A percentile compares a stretch with the other conserved stretches of the same genome.
These are phyloP conservation scores for Talaromyces sp. DNA, from an alignment of 2,329 filamentous ascomycete species.

Conservation along the genomic window DNA sequence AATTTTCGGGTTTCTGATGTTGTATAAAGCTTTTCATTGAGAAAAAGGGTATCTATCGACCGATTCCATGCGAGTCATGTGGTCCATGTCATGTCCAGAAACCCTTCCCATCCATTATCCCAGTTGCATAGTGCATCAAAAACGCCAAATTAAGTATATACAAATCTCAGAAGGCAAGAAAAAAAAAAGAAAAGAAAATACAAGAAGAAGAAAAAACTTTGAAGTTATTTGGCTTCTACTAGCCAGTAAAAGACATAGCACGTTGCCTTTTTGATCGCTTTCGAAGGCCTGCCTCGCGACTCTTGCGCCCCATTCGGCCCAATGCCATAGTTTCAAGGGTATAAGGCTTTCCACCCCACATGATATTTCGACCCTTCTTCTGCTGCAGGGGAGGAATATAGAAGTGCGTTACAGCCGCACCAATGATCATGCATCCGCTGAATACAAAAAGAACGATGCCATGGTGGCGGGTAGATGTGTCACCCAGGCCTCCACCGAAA, in stretches of 20 bases:
- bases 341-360: conserved; percentile 41
- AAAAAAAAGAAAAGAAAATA: neutral
- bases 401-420: conserved; percentile 44
- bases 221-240: no score
- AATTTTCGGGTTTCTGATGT: no score
- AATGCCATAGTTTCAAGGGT: conserved; percentile 44
- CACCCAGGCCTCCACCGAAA: conserved; percentile 38
- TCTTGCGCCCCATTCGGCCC: conserved; percentile 40
- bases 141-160: neutral
- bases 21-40: no score
- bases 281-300: conserved; percentile 34
- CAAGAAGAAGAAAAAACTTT: no score
- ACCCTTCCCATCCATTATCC: neutral
- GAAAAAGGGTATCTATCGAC: conserved; percentile 9
- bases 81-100: neutral
- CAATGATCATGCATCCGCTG: conserved; percentile 46
- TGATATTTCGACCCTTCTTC: conserved; percentile 24
- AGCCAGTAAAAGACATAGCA: conserved; percentile 24
- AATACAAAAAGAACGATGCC: conserved; percentile 47
- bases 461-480: conserved; percentile 39
- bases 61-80: conserved; percentile 1
- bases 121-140: neutral
- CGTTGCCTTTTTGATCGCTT: conserved; percentile 21
- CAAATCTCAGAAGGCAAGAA: conserved; percentile 1
- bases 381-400: conserved; percentile 45